These are phyloP conservation scores for Plasmodiophora brassicae DNA, from an alignment of 208 protist species.

Conservation along the genomic window DNA sequence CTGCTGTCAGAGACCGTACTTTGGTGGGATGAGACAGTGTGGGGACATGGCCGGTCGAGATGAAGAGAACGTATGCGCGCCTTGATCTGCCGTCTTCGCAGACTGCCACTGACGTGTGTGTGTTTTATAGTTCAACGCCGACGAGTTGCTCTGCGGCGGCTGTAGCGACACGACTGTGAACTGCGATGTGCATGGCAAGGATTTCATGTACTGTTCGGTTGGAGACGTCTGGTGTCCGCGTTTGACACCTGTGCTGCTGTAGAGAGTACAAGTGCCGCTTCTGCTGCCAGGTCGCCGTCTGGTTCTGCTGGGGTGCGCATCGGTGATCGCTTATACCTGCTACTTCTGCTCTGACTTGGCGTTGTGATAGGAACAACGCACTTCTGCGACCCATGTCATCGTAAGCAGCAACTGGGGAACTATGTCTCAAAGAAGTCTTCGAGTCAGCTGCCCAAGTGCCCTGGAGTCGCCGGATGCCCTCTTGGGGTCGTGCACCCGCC, in stretches of 20 bases:
- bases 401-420: background rate
- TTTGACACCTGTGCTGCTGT: background rate
- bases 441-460: background rate
- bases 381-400: conserved; percentile 41
- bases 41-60: background rate
- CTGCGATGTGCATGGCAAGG: background rate
- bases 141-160: background rate
- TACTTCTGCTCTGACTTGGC: background rate
- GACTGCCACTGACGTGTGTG: background rate
- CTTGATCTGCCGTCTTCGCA: background rate
- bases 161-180: background rate
- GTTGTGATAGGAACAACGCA: conserved; percentile 26
- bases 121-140: background rate
- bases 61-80: background rate
- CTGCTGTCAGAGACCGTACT: conserved; percentile 19
- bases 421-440: background rate
- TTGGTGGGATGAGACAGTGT: conserved; percentile 33
- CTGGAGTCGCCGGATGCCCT: background rate
- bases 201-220: background rate
- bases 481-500: conserved; percentile 25
- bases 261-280: conserved; percentile 39
- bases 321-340: background rate
- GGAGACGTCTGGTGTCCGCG: too few relatives aligned
- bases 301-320: conserved; percentile 43
- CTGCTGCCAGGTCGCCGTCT: conserved; percentile 41